phyloP scores from a whole-genome alignment of 306 rosid species.

The Vachellia pachyceras region DNA sequence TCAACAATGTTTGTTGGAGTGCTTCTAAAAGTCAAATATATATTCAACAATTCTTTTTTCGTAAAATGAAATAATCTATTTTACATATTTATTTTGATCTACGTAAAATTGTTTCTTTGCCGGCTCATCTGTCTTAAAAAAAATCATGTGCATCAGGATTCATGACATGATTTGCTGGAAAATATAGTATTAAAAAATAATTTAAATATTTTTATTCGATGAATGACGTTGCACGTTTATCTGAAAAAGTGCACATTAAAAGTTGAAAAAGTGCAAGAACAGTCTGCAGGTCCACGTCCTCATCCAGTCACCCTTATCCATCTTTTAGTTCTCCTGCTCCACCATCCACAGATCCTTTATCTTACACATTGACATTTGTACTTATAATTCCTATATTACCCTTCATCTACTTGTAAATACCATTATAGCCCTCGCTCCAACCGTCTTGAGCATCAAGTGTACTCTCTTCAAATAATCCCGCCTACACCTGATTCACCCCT shows the following conservation, averaged over 20 bases:
- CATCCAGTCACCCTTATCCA: constrained; percentile 4
- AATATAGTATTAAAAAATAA: too few relatives aligned
- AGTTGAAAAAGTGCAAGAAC: not conserved
- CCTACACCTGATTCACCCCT: not conserved
- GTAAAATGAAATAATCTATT: too few relatives aligned
- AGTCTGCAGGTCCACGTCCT: not conserved
- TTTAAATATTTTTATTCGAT: too few relatives aligned
- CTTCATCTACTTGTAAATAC: not conserved
- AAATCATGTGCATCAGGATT: too few relatives aligned
- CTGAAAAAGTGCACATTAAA: not conserved
- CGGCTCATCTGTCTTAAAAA: too few relatives aligned
- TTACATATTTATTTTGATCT: too few relatives aligned
- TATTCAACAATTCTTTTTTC: too few relatives aligned
- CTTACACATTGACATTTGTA: not conserved
- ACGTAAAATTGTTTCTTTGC: too few relatives aligned
- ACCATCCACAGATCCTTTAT: not conserved
- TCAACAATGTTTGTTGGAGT: too few relatives aligned
- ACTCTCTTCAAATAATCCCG: not conserved
- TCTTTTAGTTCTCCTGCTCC: not conserved
- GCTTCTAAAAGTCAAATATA: too few relatives aligned
- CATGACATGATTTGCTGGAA: too few relatives aligned
- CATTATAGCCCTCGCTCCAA: not conserved
- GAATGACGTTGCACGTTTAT: too few relatives aligned
- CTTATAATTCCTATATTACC: not conserved
- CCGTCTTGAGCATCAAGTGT: not conserved